Conservation (phyloP, 1,284 basidiomycete genomes). For the Flammula alnicola region DNA sequence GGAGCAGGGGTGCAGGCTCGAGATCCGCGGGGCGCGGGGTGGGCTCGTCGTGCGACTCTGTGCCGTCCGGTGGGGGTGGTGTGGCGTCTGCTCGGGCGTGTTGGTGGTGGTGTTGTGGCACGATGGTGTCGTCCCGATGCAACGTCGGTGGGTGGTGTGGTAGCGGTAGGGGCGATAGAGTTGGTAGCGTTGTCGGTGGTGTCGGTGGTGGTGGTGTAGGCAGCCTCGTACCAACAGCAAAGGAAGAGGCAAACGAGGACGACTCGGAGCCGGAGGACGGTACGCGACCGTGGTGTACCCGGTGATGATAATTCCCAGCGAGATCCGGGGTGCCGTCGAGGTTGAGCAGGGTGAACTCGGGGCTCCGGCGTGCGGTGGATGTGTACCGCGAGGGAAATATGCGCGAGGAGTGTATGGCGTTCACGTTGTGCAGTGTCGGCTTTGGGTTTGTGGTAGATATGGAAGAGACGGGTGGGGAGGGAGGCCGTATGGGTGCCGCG, state of each 20-base stretch:
- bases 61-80: background rate
- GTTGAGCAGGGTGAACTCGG: constrained; percentile 25
- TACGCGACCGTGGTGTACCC: constrained; percentile 11
- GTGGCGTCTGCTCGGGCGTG: background rate
- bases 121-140: constrained; percentile 17
- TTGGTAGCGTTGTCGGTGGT: no score
- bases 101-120: no score
- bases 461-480: constrained; percentile 28
- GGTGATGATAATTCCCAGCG: background rate
- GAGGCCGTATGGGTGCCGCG: constrained; percentile 30
- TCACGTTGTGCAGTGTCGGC: no score
- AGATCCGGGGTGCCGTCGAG: constrained; percentile 11
- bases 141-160: constrained; percentile 1
- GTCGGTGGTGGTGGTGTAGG: constrained; percentile 30
- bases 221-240: constrained; percentile 18
- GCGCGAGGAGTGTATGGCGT: constrained; percentile 31
- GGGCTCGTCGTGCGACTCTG: constrained; percentile 22
- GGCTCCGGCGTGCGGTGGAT: constrained; percentile 21
- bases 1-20: constrained; percentile 25
- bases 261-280: constrained; percentile 22
- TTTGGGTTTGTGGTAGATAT: constrained; percentile 13
- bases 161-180: background rate
- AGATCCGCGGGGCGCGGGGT: constrained; percentile 33
- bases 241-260: constrained; percentile 23
- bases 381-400: constrained; percentile 34